Percentiles rank a stretch among this genome's conserved stretches.
phyloP scores from a whole-genome alignment of 2,329 filamentous ascomycete genomes.

The Pestalotiopsis sp. region DNA sequence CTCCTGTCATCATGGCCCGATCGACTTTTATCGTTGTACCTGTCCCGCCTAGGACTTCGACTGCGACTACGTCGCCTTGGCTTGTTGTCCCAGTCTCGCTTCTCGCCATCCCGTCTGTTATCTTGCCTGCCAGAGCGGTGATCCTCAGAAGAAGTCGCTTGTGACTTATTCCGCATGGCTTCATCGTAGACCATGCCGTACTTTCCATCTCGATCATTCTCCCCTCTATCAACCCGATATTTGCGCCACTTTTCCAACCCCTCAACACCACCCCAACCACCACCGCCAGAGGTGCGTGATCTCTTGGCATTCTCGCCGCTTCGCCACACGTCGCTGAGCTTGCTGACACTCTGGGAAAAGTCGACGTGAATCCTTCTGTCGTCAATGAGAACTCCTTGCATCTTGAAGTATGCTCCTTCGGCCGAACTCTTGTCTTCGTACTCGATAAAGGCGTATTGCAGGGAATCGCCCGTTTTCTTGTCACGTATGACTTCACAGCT shows the following conservation, averaged over 20 bases:
- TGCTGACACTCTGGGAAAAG: slow-evolving; percentile 93
- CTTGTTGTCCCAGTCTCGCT: slow-evolving; percentile 30
- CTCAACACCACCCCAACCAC: slow-evolving; percentile 86
- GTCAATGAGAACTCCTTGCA: slow-evolving; percentile 96
- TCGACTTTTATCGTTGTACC: slow-evolving; percentile 15
- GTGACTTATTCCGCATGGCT: slow-evolving; percentile 50
- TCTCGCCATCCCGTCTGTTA: slow-evolving; percentile 25
- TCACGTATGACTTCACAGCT: slow-evolving; percentile 97
- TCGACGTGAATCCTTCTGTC: slow-evolving; percentile 98
- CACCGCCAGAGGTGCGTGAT: slow-evolving; percentile 47
- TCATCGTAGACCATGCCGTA: slow-evolving; percentile 86
- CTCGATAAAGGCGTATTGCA: slow-evolving; percentile 98
- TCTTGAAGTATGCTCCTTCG: slow-evolving; percentile 96
- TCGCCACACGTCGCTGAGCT: slow-evolving; percentile 88
- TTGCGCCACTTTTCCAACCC: slow-evolving; percentile 89
- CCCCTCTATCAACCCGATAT: slow-evolving; percentile 59
- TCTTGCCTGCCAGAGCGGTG: slow-evolving; percentile 31
- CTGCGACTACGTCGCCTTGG: slow-evolving; percentile 33
- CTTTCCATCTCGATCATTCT: slow-evolving; percentile 47
- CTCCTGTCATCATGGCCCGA: slow-evolving; percentile 18
- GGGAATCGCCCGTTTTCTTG: slow-evolving; percentile 87
- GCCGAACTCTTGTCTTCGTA: slow-evolving; percentile 92
- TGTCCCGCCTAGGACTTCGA: slow-evolving; percentile 33
- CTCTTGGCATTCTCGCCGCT: slow-evolving; percentile 84
- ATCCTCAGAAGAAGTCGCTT: slow-evolving; percentile 32